Percentiles rank a stretch among this genome's conserved stretches.
phyloP scores from a whole-genome alignment of 1,139 yeast species.

The Nakaseomyces delphensis region DNA sequence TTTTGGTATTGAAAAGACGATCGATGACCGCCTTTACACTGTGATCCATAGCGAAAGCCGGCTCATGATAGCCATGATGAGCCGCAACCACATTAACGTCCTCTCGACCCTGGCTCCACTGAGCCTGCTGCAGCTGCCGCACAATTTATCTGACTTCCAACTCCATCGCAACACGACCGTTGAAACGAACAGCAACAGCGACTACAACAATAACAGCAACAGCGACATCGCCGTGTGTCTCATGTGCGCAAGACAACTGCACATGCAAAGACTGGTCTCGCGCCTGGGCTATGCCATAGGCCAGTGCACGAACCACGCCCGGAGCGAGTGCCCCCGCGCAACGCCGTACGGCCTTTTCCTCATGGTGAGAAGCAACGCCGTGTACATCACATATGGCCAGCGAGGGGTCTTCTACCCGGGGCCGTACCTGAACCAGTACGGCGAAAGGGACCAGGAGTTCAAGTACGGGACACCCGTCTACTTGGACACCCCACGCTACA shows the following conservation, averaged over 20 bases:
- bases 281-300: slow-evolving; percentile 43
- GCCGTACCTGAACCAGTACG: slow-evolving; percentile 81
- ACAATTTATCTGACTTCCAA: slow-evolving; percentile 63
- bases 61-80: slow-evolving; percentile 1
- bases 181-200: neutral
- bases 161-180: slow-evolving; percentile 17
- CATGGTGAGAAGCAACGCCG: slow-evolving; percentile 65
- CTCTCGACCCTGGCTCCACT: slow-evolving; percentile 45
- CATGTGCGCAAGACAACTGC: slow-evolving; percentile 66
- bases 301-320: slow-evolving; percentile 58
- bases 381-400: slow-evolving; percentile 51
- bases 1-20: neutral
- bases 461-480: slow-evolving; percentile 68
- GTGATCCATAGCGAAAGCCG: neutral
- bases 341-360: slow-evolving; percentile 69
- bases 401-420: slow-evolving; percentile 74
- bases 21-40: neutral
- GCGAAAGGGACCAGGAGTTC: slow-evolving; percentile 71
- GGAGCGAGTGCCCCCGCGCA: slow-evolving; percentile 48
- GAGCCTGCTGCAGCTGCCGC: slow-evolving; percentile 53
- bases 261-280: slow-evolving; percentile 45
- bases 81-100: neutral
- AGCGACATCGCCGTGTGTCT: slow-evolving; percentile 81
- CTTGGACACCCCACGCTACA: slow-evolving; percentile 55
- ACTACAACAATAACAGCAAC: neutral